These are phyloP conservation scores for Sparassis latifolia DNA, from an alignment of 1,284 basidiomycete genomes.

Conservation along the genomic window DNA sequence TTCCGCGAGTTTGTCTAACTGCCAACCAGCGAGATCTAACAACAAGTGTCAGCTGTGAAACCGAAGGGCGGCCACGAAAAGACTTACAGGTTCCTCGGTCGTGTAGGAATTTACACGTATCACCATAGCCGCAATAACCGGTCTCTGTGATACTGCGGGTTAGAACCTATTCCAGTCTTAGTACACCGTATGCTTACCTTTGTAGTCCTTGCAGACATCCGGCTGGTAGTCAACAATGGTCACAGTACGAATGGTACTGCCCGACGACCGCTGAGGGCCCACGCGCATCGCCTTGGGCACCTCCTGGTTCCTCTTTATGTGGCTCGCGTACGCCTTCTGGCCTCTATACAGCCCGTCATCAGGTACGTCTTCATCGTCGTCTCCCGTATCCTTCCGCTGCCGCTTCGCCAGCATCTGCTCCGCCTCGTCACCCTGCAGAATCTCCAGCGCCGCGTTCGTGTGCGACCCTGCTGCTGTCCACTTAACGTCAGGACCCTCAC, in stretches of 20 bases:
- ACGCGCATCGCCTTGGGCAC: constrained; percentile 86
- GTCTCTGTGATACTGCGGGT: constrained; percentile 59
- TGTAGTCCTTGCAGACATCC: constrained; percentile 99
- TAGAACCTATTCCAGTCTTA: constrained; percentile 12
- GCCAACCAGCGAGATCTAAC: constrained; percentile 95
- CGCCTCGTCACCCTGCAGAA: constrained; percentile 73
- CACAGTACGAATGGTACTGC: constrained; percentile 87
- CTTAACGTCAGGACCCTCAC: constrained; percentile 71
- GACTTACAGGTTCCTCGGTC: constrained; percentile 79
- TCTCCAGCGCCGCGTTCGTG: constrained; percentile 60
- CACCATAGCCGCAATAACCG: constrained; percentile 98
- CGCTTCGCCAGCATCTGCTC: constrained; percentile 68
- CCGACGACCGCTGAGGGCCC: constrained; percentile 74
- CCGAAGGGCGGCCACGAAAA: background rate
- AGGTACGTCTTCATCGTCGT: constrained; percentile 53
- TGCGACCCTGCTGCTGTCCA: constrained; percentile 73
- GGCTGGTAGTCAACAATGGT: constrained; percentile 98
- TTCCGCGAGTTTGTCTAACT: constrained; percentile 84
- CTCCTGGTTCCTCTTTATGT: constrained; percentile 77
- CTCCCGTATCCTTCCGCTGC: constrained; percentile 41
- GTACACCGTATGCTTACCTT: constrained; percentile 47
- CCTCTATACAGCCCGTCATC: constrained; percentile 91
- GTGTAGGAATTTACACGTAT: constrained; percentile 95
- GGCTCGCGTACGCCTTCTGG: constrained; percentile 74
- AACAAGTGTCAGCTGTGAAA: constrained; percentile 1